phyloP scores from a whole-genome alignment of 139 green algal genomes.

The Ettlia oleoabundans region DNA sequence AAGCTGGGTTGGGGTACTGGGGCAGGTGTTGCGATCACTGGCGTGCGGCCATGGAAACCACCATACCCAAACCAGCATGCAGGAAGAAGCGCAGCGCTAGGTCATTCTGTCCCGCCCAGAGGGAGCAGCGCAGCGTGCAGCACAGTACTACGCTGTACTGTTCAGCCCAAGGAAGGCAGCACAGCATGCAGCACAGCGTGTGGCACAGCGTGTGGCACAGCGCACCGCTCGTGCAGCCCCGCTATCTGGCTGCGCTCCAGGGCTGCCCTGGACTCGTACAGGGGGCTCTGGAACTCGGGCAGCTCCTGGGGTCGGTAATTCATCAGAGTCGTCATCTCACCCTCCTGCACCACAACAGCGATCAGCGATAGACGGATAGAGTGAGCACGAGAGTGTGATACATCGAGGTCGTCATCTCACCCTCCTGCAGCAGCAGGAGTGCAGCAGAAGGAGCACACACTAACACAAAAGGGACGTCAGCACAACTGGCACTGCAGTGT shows the following conservation, averaged over 20 bases:
- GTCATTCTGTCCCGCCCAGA: too few species aligned
- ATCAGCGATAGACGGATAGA: neutral
- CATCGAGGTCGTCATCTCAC: neutral
- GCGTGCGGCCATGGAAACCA: too few species aligned
- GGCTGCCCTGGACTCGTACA: conserved; percentile 24
- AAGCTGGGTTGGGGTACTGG: too few species aligned
- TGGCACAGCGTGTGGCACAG: neutral
- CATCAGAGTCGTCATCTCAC: conserved; percentile 46
- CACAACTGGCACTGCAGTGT: too few species aligned
- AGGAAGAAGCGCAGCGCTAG: too few species aligned
- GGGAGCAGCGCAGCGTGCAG: neutral
- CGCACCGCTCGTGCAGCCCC: conserved; percentile 31
- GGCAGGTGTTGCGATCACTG: too few species aligned
- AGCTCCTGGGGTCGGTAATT: conserved; percentile 42
- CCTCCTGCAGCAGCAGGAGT: conserved; percentile 1
- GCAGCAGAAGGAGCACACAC: too few species aligned
- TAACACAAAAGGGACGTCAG: too few species aligned
- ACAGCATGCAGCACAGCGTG: neutral
- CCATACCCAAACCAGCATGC: too few species aligned
- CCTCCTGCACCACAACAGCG: neutral
- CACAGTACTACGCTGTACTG: neutral
- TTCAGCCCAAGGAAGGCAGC: neutral
- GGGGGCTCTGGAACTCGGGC: conserved; percentile 15
- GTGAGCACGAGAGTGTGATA: too few species aligned
- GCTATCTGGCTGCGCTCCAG: conserved; percentile 44